A percentile compares a stretch with the other conserved stretches of the same genome.
Evolutionary conservation across 192 early-diverging fungal species (phyloP).

Genomic region (Entophlyctis luteolus): DNA sequence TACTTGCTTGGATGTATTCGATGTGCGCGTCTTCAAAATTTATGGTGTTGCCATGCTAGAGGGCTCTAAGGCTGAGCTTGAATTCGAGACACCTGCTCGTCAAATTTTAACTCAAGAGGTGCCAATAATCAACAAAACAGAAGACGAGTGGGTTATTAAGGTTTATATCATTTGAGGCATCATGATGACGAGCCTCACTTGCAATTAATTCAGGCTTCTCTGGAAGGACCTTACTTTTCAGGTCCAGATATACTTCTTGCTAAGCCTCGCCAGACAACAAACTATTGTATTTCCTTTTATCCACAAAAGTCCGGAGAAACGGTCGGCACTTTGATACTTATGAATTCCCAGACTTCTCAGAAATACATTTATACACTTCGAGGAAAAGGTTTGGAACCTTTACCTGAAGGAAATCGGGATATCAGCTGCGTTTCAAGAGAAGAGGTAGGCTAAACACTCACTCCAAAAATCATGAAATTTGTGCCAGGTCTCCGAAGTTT

Average conservation of each 20-base stretch:
- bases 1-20: conserved; percentile 39
- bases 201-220: conserved; percentile 11
- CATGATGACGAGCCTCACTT: background rate
- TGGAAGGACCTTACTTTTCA: conserved; percentile 43
- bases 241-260: conserved; percentile 33
- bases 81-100: conserved; percentile 41
- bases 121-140: conserved; percentile 51
- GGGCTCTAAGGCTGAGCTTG: conserved; percentile 46
- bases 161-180: conserved; percentile 11
- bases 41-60: conserved; percentile 46
- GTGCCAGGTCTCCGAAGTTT: conserved; percentile 21
- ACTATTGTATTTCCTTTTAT: conserved; percentile 35
- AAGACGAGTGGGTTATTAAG: conserved; percentile 52
- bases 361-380: conserved; percentile 44
- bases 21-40: conserved; percentile 45
- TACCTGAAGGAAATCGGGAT: conserved; percentile 43
- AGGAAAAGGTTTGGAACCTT: conserved; percentile 42
- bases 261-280: conserved; percentile 30
- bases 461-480: background rate
- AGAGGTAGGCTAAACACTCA: conserved; percentile 1
- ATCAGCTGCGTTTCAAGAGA: conserved; percentile 33
- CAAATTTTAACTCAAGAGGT: conserved; percentile 48
- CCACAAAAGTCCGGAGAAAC: conserved; percentile 33
- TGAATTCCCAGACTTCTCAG: conserved; percentile 47
- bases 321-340: conserved; percentile 32